Evolutionary conservation across 805 yeast species (phyloP).

Genomic region (Scheffersomyces coipomensis): DNA sequence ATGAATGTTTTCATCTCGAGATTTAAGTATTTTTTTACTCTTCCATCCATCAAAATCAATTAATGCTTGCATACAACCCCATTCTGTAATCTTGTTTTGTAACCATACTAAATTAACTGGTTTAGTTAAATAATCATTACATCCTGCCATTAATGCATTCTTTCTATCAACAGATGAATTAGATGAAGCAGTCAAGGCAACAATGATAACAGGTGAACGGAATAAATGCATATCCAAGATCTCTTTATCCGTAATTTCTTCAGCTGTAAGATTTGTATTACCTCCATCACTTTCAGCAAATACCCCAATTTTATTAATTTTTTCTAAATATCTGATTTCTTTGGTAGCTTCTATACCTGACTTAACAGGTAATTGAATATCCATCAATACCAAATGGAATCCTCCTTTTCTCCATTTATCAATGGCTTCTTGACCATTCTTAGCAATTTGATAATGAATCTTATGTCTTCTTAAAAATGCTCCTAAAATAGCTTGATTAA

Average conservation of each 20-base stretch:
- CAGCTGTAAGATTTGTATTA: constrained; percentile 3
- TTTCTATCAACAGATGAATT: constrained; percentile 76
- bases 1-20: neutral
- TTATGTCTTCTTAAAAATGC: constrained; percentile 83
- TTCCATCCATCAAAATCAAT: constrained; percentile 95
- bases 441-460: constrained; percentile 82
- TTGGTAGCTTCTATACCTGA: constrained; percentile 95
- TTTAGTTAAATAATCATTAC: constrained; percentile 93
- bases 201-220: constrained; percentile 94
- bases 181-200: constrained; percentile 92
- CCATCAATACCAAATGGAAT: constrained; percentile 93
- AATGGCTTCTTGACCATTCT: constrained; percentile 92
- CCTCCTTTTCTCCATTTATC: constrained; percentile 95
- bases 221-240: constrained; percentile 60
- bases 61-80: constrained; percentile 99
- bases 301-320: constrained; percentile 74
- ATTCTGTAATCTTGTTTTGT: constrained; percentile 88
- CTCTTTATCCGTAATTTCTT: constrained; percentile 43
- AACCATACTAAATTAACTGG: constrained; percentile 96
- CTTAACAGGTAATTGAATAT: constrained; percentile 92
- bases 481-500: constrained; percentile 88
- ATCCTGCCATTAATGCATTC: constrained; percentile 93
- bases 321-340: constrained; percentile 84
- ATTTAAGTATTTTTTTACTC: constrained; percentile 11
- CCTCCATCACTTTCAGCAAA: constrained; percentile 42